Evolutionary conservation across 805 yeast species (phyloP), one percentile per base, ranked within the genome.

Genomic region (Metschnikowia kofuensis): DNA sequence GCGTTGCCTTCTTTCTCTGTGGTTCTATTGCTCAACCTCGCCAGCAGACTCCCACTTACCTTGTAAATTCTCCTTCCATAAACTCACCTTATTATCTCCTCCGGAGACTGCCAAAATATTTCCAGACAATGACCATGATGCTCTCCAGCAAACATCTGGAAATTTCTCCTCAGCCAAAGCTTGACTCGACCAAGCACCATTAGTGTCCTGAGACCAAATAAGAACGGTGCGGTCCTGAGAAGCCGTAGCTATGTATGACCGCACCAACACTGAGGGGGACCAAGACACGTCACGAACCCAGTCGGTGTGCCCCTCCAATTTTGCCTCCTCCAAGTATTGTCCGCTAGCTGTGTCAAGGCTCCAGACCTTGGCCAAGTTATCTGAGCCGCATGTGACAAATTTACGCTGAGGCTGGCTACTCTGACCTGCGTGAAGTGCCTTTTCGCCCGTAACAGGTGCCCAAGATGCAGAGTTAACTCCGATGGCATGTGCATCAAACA

Each of bases 231-330:
- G 85, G 69, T 94, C 99, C 71, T 94, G 98, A 21, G 98, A 91
- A 9, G 97, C 97, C 35, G 96, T 84, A 12, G 98, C 99, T 60
- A 94, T 87, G 66, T 90, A 92, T 12, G 96, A 84, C 58, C 88
- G 85, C 41, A 89, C 79, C 53, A 94, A 78, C 42, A 89, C 83
- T 1, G 96, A 84, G 42, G 98, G 97, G 16, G 97, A 89, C 99
- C 99, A 94, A 4, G 96, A 89, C 52, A 92, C 97, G 66, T 94
- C 99, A 69, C 99, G 84, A 32, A 94, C 97, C 99, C 99, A 94
- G 68, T 94, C 99, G 14, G 88, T 77, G 68, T 94, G 99, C 37
- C 97, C 99, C 54, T 83, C 84, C 47, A 94, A 78, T 28, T 82
- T 79, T 38, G 84, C 84, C 67, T 92, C 97, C 60, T 84, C 78